These are phyloP conservation scores for Leucocoprinus sp. DNA, from an alignment of 768 basidiomycete genomes.

Conservation along the genomic window DNA sequence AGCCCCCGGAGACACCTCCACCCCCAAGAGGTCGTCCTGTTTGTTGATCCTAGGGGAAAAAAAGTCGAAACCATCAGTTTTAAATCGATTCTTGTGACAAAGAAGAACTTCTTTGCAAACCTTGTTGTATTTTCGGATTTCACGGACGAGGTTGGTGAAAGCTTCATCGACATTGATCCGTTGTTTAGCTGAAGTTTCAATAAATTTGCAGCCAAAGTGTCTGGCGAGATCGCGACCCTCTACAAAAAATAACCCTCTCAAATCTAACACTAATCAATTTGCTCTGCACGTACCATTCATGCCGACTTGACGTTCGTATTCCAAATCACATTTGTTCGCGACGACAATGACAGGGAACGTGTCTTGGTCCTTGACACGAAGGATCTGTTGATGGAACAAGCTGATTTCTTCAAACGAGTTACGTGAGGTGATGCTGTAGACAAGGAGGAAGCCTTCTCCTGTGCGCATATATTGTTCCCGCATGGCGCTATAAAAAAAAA, in stretches of 20 bases:
- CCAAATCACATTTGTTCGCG: conserved; percentile 97
- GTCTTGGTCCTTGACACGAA: conserved; percentile 95
- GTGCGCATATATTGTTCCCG: conserved; percentile 99
- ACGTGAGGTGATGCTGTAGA: conserved; percentile 97
- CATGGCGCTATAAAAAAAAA: conserved; percentile 66
- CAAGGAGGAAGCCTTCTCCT: conserved; percentile 95
- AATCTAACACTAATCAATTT: background rate
- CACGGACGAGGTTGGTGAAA: conserved; percentile 86
- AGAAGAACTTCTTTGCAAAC: conserved; percentile 33
- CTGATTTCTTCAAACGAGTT: conserved; percentile 97
- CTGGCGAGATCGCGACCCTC: conserved; percentile 98
- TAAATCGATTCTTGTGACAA: background rate
- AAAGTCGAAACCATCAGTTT: conserved; percentile 2
- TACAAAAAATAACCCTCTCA: conserved; percentile 22
- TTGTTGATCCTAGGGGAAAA: conserved; percentile 62
- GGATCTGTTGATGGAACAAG: conserved; percentile 92
- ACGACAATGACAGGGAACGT: conserved; percentile 93
- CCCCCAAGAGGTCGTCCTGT: conserved; percentile 58
- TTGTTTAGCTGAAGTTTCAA: conserved; percentile 95
- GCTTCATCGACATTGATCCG: conserved; percentile 96
- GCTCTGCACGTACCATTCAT: conserved; percentile 66
- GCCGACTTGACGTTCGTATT: conserved; percentile 93
- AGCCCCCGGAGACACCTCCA: conserved; percentile 34
- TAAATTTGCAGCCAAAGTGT: conserved; percentile 89
- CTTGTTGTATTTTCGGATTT: conserved; percentile 92